Conservation (phyloP, 495 filamentous ascomycete genomes). For the Penicillium alfredii region DNA sequence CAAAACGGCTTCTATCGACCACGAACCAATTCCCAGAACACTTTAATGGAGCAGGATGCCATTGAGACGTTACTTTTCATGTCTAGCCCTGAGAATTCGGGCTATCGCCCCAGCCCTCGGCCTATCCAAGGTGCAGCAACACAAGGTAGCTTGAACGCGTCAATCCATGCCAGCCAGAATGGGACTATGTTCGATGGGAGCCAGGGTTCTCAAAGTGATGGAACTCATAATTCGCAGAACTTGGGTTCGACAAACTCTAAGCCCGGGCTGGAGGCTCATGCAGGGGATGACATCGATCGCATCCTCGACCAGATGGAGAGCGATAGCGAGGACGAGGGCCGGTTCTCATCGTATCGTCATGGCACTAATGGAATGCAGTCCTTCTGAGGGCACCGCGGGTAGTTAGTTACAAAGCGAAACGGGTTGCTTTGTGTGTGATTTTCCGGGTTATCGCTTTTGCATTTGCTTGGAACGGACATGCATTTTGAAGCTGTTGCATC, state of each 20-base stretch:
- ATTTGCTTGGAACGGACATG: neutral
- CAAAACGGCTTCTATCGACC: constrained; percentile 26
- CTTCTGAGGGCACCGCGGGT: constrained; percentile 6
- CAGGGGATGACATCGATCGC: constrained; percentile 47
- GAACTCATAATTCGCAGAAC: constrained; percentile 8
- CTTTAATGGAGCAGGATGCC: constrained; percentile 76
- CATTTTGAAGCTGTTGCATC: too few species aligned
- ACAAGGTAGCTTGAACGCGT: constrained; percentile 29
- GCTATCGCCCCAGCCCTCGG: constrained; percentile 37
- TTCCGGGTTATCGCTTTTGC: too few species aligned
- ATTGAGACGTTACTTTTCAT: constrained; percentile 82
- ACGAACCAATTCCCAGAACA: constrained; percentile 58
- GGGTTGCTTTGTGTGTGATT: too few species aligned
- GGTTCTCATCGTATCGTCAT: constrained; percentile 18
- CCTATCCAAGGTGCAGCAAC: constrained; percentile 18
- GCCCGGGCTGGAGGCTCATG: constrained; percentile 28
- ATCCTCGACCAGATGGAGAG: constrained; percentile 49
- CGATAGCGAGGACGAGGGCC: constrained; percentile 34
- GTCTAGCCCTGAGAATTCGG: constrained; percentile 76
- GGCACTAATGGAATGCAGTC: constrained; percentile 5
- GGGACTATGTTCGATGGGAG: constrained; percentile 6
- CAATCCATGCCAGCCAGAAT: constrained; percentile 18
- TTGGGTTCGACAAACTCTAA: constrained; percentile 1
- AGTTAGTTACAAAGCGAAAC: too few species aligned
- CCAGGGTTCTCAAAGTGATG: constrained; percentile 19